Evolutionary conservation across 2,329 filamentous ascomycete genomes (phyloP).

Genomic region (Helotiales sp.): DNA sequence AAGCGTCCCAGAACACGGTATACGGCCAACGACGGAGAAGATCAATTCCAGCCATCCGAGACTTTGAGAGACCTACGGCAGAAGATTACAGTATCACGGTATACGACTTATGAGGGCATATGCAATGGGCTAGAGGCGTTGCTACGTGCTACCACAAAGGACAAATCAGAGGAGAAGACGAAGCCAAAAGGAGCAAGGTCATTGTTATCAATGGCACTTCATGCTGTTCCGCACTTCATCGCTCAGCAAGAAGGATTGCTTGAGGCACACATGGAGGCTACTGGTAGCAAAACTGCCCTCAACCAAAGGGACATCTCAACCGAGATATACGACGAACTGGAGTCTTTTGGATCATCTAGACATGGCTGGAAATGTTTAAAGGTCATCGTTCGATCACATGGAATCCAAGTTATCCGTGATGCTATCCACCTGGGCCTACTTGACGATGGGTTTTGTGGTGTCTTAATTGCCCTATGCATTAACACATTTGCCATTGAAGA

Average conservation of each 20-base stretch:
- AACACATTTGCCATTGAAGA: slow-evolving; percentile 47
- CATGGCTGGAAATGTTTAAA: slow-evolving; percentile 54
- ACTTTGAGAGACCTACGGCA: slow-evolving; percentile 46
- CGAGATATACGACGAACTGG: slow-evolving; percentile 55
- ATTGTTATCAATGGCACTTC: slow-evolving; percentile 55
- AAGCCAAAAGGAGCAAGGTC: slow-evolving; percentile 45
- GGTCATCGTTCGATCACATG: slow-evolving; percentile 53
- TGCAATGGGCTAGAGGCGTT: slow-evolving; percentile 52
- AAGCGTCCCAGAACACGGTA: slow-evolving; percentile 19
- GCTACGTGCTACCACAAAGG: slow-evolving; percentile 47
- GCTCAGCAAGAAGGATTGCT: slow-evolving; percentile 51
- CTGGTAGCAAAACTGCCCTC: slow-evolving; percentile 44
- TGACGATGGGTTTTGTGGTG: slow-evolving; percentile 47
- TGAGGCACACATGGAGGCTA: slow-evolving; percentile 46
- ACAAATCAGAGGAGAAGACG: slow-evolving; percentile 16
- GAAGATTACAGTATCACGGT: slow-evolving; percentile 40
- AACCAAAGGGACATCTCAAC: slow-evolving; percentile 47
- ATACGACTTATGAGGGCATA: slow-evolving; percentile 51
- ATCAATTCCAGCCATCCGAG: slow-evolving; percentile 31
- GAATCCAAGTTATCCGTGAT: slow-evolving; percentile 49
- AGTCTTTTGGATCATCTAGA: slow-evolving; percentile 48
- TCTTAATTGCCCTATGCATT: slow-evolving; percentile 51
- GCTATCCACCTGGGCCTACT: slow-evolving; percentile 52
- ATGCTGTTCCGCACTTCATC: slow-evolving; percentile 54
- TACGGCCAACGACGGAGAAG: slow-evolving; percentile 20